phyloP scores from a whole-genome alignment of 352 stramenopile species.

The Phytophthora europaea region DNA sequence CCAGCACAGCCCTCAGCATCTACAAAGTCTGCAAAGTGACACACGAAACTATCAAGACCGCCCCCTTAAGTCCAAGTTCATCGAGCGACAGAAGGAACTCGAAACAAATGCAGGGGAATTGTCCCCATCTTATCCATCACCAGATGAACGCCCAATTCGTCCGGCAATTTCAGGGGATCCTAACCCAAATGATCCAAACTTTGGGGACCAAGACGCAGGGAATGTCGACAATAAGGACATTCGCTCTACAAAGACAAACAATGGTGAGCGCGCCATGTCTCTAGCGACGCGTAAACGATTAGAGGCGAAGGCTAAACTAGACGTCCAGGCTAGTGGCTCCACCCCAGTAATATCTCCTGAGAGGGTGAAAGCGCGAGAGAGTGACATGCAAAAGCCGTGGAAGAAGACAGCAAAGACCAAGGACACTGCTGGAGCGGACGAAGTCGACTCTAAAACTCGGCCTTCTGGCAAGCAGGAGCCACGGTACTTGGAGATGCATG shows the following conservation, averaged over 20 bases:
- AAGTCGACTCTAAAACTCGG: conserved; percentile 23
- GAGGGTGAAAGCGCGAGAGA: background rate
- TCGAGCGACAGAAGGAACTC: conserved; percentile 17
- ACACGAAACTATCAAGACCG: conserved; percentile 38
- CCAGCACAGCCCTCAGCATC: conserved; percentile 50
- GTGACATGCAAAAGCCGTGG: conserved; percentile 1
- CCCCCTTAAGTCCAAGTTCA: conserved; percentile 50
- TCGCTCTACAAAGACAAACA: conserved; percentile 19
- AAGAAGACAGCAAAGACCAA: conserved; percentile 28
- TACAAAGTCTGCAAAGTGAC: conserved; percentile 57
- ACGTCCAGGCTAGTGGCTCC: conserved; percentile 9
- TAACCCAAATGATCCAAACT: conserved; percentile 14
- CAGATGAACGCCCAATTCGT: conserved; percentile 58
- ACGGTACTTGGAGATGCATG: conserved; percentile 67
- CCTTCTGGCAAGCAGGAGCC: conserved; percentile 63
- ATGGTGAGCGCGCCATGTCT: conserved; percentile 7
- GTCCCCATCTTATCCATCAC: conserved; percentile 11
- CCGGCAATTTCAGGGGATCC: conserved; percentile 16
- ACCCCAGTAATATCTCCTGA: background rate
- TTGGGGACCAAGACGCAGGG: conserved; percentile 1
- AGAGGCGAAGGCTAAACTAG: conserved; percentile 68
- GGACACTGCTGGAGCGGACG: background rate
- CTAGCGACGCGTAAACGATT: conserved; percentile 61
- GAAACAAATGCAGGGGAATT: conserved; percentile 6
- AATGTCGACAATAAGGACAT: conserved; percentile 39